Base-by-base conservation (phyloP, 176 grass and related monocot species). In the barley (Hordeum vulgare) region DNA sequence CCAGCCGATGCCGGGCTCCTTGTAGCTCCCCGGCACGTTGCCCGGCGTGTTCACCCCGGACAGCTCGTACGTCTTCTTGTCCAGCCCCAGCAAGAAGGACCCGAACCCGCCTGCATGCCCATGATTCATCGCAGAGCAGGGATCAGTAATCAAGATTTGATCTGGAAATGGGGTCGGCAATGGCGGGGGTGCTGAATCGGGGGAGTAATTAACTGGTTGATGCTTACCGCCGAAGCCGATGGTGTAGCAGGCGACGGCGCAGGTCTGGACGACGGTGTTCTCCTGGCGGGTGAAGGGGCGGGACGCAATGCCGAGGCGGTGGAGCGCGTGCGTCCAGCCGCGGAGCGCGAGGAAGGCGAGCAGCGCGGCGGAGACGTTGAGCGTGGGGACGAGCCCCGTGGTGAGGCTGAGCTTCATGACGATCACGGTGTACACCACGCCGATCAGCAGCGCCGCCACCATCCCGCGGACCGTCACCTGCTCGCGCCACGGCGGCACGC, bases 201-300 rank as follows among this genome's bases (percentile, higher is more conserved):
- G 61, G 24, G 8, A n/a, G 35, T 8, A 1, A 66, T 4, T 8
- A 23, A 29, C 60, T 7, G 49, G 4, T 44, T 66, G 68, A 12
- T 6, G 12, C 78, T 23, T 39, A 95, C 96, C 96, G 88, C 93
- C 93, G 81, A 82, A 89, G 3, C 78, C 87, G 65, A 99, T 92
- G 87, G 93, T 96, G 81, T 99, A 99, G 89, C 96, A 96, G 13
- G 96, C 96, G 37, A 99, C 96, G 74, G 88, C 78, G 41, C 87
- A 90, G 9, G 96, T 99, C 93, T 99, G 96, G 37, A 96, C 86
- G 57, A 99, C 87, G 47, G 96, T 99, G 89, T 99, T 99, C 87
- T 99, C 96, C 91, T 99, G 96, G 23, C 96, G 93, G 0, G 96
- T 96, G 85, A 99, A 99, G 23, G 96, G 96, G 20, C 72, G 85